Percentiles rank a stretch among this genome's conserved stretches.
These are phyloP conservation scores for Klebsormidium nitens DNA, from an alignment of 139 green algal genomes.

Conservation along the genomic window DNA sequence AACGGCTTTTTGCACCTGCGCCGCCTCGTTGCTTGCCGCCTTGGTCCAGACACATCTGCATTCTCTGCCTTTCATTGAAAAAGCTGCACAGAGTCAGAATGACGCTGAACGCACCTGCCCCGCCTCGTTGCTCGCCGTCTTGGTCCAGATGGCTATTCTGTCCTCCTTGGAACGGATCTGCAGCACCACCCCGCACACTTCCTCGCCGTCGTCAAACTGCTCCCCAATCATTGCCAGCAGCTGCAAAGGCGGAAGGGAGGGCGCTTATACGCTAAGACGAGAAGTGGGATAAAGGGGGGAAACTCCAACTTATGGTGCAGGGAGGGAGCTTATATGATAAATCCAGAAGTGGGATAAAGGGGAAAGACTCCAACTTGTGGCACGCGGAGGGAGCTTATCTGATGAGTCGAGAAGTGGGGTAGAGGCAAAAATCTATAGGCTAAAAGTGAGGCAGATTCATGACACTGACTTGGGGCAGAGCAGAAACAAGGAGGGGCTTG, in stretches of 20 bases:
- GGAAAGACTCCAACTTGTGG: too few relatives aligned
- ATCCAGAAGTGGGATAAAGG: too few relatives aligned
- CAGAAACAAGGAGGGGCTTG: too few relatives aligned
- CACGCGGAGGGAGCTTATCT: too few relatives aligned
- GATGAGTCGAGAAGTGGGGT: too few relatives aligned
- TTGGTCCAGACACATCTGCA: conserved; percentile 93
- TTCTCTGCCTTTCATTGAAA: too few relatives aligned
- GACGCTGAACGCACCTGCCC: conserved; percentile 52
- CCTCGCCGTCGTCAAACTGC: conserved; percentile 92
- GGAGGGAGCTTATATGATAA: too few relatives aligned
- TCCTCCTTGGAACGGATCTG: conserved; percentile 80
- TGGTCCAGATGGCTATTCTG: conserved; percentile 91
- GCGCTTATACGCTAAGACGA: neutral
- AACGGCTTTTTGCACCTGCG: conserved; percentile 60
- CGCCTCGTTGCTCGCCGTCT: conserved; percentile 57
- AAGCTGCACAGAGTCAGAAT: neutral
- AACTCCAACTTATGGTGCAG: too few relatives aligned
- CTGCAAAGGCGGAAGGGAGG: too few relatives aligned
- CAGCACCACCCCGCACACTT: conserved; percentile 94
- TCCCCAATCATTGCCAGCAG: conserved; percentile 95
- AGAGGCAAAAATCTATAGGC: too few relatives aligned
- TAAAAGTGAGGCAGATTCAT: too few relatives aligned
- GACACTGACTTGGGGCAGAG: too few relatives aligned
- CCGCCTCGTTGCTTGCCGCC: conserved; percentile 51
- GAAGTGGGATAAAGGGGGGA: neutral